These are phyloP conservation scores for Zygosaccharomyces sapae DNA, from an alignment of 1,139 yeast species.

Conservation along the genomic window DNA sequence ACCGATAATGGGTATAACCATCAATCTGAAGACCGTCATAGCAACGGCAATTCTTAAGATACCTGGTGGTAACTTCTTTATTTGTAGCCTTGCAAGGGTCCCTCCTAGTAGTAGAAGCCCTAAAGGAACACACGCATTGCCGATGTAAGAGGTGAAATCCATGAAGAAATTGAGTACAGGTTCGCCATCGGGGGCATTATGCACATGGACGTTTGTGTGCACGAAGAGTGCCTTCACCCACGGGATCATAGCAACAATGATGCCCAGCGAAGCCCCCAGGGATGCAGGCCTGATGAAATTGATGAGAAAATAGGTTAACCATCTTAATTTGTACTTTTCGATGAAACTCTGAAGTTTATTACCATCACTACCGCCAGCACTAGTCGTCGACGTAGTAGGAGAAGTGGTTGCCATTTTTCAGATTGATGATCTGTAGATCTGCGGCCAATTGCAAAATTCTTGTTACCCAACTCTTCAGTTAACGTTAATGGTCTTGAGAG, in stretches of 20 bases:
- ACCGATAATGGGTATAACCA: constrained; percentile 56
- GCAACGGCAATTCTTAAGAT: constrained; percentile 54
- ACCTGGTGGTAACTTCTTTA: constrained; percentile 56
- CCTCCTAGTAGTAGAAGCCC: constrained; percentile 76
- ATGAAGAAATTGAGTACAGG: constrained; percentile 81
- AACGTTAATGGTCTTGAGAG: constrained; percentile 29
- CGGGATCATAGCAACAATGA: constrained; percentile 62
- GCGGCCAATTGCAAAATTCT: constrained; percentile 11
- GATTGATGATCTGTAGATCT: background rate
- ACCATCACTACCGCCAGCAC: constrained; percentile 1
- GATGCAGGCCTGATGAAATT: constrained; percentile 60
- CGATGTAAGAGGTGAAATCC: constrained; percentile 70
- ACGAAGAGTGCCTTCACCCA: constrained; percentile 70
- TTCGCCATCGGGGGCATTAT: constrained; percentile 70
- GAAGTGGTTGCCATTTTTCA: background rate
- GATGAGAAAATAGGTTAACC: constrained; percentile 36
- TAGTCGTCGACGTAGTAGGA: background rate
- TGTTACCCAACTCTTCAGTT: constrained; percentile 29
- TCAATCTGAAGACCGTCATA: constrained; percentile 43
- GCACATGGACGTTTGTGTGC: constrained; percentile 39
- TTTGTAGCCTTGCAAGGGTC: constrained; percentile 63
- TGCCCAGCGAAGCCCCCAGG: constrained; percentile 48
- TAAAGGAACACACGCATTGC: constrained; percentile 79
- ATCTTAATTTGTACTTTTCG: constrained; percentile 21
- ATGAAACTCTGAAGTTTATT: constrained; percentile 12